Evolutionary conservation across 2,329 filamentous ascomycete genomes (phyloP).

Genomic region (Fusarium tricinctum): DNA sequence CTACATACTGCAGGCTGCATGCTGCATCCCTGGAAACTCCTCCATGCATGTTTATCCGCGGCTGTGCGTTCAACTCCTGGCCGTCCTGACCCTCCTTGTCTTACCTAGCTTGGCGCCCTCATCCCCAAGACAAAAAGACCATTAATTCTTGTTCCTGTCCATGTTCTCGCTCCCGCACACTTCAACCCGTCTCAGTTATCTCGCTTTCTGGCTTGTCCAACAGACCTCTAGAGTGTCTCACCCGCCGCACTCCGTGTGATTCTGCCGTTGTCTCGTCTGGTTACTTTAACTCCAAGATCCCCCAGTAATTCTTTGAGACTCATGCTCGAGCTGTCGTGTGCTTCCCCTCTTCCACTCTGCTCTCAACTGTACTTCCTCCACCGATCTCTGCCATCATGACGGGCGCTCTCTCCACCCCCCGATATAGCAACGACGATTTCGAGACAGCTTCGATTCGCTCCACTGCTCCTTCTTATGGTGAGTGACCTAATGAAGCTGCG

Average conservation of each 20-base stretch:
- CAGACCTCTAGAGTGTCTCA: conserved; percentile 28
- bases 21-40: conserved; percentile 38
- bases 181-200: conserved; percentile 37
- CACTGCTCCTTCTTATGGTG: conserved; percentile 76
- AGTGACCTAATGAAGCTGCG: conserved; percentile 50
- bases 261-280: conserved; percentile 23
- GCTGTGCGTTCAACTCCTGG: conserved; percentile 47
- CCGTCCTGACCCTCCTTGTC: conserved; percentile 48
- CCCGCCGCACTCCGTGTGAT: conserved; percentile 39
- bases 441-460: conserved; percentile 77
- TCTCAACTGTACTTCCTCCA: conserved; percentile 31
- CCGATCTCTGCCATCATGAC: conserved; percentile 50
- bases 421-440: conserved; percentile 67
- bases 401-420: conserved; percentile 50
- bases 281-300: conserved; percentile 36
- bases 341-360: conserved; percentile 38
- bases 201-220: conserved; percentile 36
- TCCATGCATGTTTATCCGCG: conserved; percentile 49
- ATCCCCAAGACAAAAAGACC: conserved; percentile 38
- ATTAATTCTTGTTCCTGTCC: conserved; percentile 31
- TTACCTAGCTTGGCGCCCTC: conserved; percentile 41
- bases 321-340: conserved; percentile 45
- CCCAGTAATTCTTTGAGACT: conserved; percentile 36
- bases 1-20: no score
- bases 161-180: conserved; percentile 19